A percentile compares a stretch with the other conserved stretches of the same genome.
Evolutionary conservation across 192 early-diverging fungal genomes (phyloP).

Genomic region (Jimgerdemannia lactiflua): DNA sequence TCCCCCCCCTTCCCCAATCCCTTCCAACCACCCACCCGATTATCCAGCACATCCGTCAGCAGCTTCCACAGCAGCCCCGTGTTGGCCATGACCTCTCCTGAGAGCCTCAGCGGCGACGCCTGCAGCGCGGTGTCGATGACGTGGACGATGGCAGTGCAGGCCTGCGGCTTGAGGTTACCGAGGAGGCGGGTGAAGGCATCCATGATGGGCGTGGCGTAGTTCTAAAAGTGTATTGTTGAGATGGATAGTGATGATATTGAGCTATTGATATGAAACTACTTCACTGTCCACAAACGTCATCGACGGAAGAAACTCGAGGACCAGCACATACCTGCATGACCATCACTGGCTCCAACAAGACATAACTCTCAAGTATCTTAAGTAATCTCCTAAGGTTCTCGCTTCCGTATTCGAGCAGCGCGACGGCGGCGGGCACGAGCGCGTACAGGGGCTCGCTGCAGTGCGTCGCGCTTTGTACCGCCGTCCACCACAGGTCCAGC

Average conservation of each 20-base stretch:
- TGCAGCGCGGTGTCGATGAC: constrained; percentile 57
- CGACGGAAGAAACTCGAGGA: not conserved
- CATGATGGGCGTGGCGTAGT: constrained; percentile 33
- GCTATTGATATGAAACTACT: constrained; percentile 8
- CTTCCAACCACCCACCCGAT: constrained; percentile 31
- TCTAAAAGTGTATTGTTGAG: constrained; percentile 14
- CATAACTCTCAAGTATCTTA: constrained; percentile 84
- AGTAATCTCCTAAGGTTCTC: constrained; percentile 75
- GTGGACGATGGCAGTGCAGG: constrained; percentile 55
- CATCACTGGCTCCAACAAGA: constrained; percentile 58
- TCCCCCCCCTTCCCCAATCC: not conserved
- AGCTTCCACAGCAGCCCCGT: constrained; percentile 56
- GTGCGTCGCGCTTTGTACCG: constrained; percentile 64
- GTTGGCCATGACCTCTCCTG: constrained; percentile 50
- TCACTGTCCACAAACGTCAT: not conserved
- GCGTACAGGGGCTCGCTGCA: constrained; percentile 49
- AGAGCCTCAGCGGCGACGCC: constrained; percentile 34
- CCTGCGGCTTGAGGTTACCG: constrained; percentile 55
- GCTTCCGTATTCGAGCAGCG: constrained; percentile 68
- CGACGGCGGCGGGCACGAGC: constrained; percentile 60
- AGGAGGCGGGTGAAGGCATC: constrained; percentile 44
- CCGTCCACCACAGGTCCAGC: constrained; percentile 85
- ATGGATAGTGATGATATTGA: too few species aligned
- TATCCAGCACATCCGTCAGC: constrained; percentile 50
- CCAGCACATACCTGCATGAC: constrained; percentile 47